A percentile compares a stretch with the other conserved stretches of the same genome.
Conservation (phyloP, 164 flowering plant genomes). For the Saururus chinensis region DNA sequence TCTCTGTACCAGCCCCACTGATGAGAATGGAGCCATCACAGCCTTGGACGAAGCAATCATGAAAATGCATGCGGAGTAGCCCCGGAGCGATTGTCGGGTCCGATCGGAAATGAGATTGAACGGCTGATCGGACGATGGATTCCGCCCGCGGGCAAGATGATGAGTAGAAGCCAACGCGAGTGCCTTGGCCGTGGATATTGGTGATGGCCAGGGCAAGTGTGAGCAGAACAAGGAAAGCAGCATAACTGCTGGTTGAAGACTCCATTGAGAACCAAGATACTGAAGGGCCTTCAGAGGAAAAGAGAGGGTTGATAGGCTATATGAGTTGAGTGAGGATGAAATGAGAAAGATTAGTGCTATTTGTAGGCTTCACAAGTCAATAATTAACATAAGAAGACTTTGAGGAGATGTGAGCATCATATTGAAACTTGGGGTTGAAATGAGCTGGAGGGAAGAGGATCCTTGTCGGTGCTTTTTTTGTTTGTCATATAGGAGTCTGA, state of each 20-base stretch:
- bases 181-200: constrained; percentile 23
- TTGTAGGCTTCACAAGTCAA: too few species aligned
- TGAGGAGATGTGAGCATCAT: too few species aligned
- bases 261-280: background rate
- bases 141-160: constrained; percentile 36
- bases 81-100: constrained; percentile 42
- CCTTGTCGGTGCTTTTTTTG: too few species aligned
- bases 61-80: constrained; percentile 53
- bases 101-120: constrained; percentile 17
- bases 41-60: constrained; percentile 66
- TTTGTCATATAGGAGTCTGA: too few species aligned
- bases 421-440: too few species aligned
- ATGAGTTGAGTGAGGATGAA: too few species aligned
- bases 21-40: constrained; percentile 63
- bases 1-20: constrained; percentile 35
- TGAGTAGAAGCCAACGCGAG: constrained; percentile 38
- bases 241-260: background rate
- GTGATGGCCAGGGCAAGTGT: background rate
- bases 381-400: too few species aligned
- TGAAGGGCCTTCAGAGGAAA: too few species aligned
- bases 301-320: too few species aligned
- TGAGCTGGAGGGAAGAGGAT: too few species aligned
- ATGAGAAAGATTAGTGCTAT: too few species aligned
- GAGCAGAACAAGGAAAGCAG: background rate
- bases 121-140: constrained; percentile 29